Evolutionary conservation across 2,329 filamentous ascomycete genomes (phyloP).

Genomic region (Pseudogymnoascus sp.): DNA sequence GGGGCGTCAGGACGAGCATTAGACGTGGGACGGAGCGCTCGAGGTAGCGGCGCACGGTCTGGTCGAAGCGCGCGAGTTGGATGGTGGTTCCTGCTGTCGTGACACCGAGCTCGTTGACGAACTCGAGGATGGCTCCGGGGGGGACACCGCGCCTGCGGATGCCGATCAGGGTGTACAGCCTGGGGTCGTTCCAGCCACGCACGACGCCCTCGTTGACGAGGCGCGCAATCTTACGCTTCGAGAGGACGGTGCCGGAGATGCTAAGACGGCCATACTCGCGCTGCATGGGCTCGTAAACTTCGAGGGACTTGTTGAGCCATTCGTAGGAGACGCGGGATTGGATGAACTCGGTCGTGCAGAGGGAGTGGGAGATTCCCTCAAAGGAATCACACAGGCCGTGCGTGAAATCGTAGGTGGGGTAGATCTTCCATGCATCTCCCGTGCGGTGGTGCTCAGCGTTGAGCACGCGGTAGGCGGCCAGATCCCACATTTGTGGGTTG

Average conservation of each 20-base stretch:
- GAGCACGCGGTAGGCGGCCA: slow-evolving; percentile 81
- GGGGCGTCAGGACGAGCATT: slow-evolving; percentile 81
- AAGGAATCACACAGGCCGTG: slow-evolving; percentile 90
- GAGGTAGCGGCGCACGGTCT: slow-evolving; percentile 75
- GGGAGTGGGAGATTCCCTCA: slow-evolving; percentile 81
- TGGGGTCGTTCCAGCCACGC: slow-evolving; percentile 82
- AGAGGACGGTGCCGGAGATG: slow-evolving; percentile 76
- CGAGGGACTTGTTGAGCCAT: slow-evolving; percentile 74
- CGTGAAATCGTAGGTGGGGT: slow-evolving; percentile 89
- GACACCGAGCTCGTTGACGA: slow-evolving; percentile 85
- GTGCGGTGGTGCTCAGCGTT: slow-evolving; percentile 72
- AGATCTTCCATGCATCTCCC: slow-evolving; percentile 79
- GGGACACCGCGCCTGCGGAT: slow-evolving; percentile 79
- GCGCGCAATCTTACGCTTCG: slow-evolving; percentile 75
- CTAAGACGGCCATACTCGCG: slow-evolving; percentile 74
- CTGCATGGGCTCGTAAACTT: slow-evolving; percentile 89
- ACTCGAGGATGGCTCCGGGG: slow-evolving; percentile 79
- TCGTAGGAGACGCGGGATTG: slow-evolving; percentile 82
- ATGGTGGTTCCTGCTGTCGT: slow-evolving; percentile 76
- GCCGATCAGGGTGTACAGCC: slow-evolving; percentile 79
- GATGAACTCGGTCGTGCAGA: slow-evolving; percentile 91
- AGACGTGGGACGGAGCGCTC: slow-evolving; percentile 81
- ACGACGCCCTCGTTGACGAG: slow-evolving; percentile 73
- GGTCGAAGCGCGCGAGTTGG: slow-evolving; percentile 74
- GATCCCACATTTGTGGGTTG: slow-evolving; percentile 95